Evolutionary conservation across 1,284 basidiomycete species (phyloP).

Genomic region (Wolfiporia cocos): DNA sequence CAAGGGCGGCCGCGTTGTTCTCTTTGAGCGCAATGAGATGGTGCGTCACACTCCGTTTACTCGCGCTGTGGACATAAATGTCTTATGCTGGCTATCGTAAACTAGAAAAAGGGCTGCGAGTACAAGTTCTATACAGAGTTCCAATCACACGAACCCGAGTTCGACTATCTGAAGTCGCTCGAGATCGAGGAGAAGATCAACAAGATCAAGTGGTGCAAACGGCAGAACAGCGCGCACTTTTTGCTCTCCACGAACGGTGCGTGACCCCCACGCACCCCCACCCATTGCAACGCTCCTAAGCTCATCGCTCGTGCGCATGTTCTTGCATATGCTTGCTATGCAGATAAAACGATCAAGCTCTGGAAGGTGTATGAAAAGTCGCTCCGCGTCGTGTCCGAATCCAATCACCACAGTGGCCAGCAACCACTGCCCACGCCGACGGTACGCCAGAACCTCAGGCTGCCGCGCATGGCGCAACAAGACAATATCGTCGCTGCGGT

Average conservation of each 20-base stretch:
- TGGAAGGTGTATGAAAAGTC: conserved; percentile 99
- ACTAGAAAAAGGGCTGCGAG: conserved; percentile 98
- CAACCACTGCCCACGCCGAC: conserved; percentile 58
- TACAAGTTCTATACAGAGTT: conserved; percentile 99
- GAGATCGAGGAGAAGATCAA: conserved; percentile 99
- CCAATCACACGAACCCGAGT: conserved; percentile 99
- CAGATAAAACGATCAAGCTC: conserved; percentile 99
- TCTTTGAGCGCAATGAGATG: conserved; percentile 98
- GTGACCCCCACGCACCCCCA: no score
- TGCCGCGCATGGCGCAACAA: conserved; percentile 89
- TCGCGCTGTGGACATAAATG: no score
- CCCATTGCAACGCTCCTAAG: no score
- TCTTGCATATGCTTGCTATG: no score
- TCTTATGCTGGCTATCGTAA: conserved; percentile 8
- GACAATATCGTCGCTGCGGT: conserved; percentile 99
- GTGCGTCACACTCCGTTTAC: no score
- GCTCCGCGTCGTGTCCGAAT: conserved; percentile 93
- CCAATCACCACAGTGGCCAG: conserved; percentile 86
- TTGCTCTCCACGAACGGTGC: conserved; percentile 93
- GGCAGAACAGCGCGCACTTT: conserved; percentile 97
- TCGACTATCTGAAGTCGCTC: conserved; percentile 99
- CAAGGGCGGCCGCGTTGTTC: conserved; percentile 97
- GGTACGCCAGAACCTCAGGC: conserved; percentile 53
- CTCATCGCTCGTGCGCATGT: no score
- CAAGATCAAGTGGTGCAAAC: conserved; percentile 99